These are phyloP conservation scores for Russula compacta DNA, from an alignment of 768 basidiomycete genomes.

Conservation along the genomic window DNA sequence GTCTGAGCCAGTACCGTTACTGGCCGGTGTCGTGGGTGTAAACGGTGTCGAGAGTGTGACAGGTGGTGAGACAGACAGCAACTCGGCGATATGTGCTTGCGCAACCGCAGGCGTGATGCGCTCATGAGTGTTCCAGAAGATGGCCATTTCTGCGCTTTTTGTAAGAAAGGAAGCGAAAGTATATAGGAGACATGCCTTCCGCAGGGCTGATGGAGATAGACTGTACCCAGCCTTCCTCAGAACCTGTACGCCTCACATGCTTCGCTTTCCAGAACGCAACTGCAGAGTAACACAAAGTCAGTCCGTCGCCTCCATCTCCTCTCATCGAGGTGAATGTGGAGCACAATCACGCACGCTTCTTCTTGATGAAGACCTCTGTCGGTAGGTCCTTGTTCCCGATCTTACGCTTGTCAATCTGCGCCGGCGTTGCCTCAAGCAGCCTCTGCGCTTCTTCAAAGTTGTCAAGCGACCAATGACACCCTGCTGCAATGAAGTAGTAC, in stretches of 20 bases:
- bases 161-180: neutral
- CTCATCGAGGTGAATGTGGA: neutral
- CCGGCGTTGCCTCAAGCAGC: conserved; percentile 54
- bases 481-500: conserved; percentile 71
- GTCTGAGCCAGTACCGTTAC: neutral
- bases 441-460: conserved; percentile 50
- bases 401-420: conserved; percentile 49
- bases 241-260: conserved; percentile 45
- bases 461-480: conserved; percentile 54
- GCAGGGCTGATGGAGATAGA: conserved; percentile 58
- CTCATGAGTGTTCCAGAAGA: conserved; percentile 78
- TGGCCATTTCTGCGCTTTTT: conserved; percentile 47
- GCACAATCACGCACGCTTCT: conserved; percentile 47
- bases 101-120: conserved; percentile 48
- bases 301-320: neutral
- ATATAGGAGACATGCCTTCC: conserved; percentile 41
- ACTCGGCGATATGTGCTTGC: conserved; percentile 48
- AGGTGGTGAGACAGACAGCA: conserved; percentile 41
- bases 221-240: conserved; percentile 41
- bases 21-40: conserved; percentile 24
- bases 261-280: conserved; percentile 72
- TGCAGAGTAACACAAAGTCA: conserved; percentile 24
- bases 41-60: conserved; percentile 24
- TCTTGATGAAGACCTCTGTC: conserved; percentile 69
- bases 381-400: conserved; percentile 61